A percentile compares a stretch with the other conserved stretches of the same genome.
Evolutionary conservation across 306 rosid species (phyloP).

Genomic region (Citrullus mucosospermus): DNA sequence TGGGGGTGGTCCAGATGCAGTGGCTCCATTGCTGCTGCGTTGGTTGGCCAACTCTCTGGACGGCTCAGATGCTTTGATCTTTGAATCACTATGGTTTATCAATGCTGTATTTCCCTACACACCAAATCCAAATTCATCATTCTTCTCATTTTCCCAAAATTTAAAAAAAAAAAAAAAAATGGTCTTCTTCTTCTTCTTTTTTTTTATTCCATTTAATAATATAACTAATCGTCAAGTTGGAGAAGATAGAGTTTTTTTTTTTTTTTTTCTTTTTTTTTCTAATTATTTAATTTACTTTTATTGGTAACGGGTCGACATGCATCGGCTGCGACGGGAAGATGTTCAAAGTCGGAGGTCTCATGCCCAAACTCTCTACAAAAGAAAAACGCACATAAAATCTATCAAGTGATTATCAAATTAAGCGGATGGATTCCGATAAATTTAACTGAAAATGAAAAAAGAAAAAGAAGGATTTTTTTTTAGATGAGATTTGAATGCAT

Average conservation of each 20-base stretch:
- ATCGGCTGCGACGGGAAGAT: slow-evolving; percentile 97
- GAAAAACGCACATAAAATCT: too few relatives aligned
- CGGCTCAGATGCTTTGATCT: slow-evolving; percentile 33
- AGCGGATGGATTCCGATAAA: background rate
- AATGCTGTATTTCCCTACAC: slow-evolving; percentile 30
- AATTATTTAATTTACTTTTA: slow-evolving; percentile 30
- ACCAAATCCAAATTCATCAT: background rate
- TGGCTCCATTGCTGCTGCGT: slow-evolving; percentile 23
- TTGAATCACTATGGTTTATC: slow-evolving; percentile 46
- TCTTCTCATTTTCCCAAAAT: too few relatives aligned
- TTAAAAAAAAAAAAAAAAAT: too few relatives aligned
- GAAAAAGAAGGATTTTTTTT: background rate
- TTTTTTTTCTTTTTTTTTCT: background rate
- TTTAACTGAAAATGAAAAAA: background rate
- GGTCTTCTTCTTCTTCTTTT: background rate
- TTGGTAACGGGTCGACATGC: slow-evolving; percentile 65
- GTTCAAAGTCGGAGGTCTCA: slow-evolving; percentile 92
- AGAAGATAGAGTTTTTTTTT: background rate
- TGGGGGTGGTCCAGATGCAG: slow-evolving; percentile 2
- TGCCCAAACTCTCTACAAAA: slow-evolving; percentile 27
- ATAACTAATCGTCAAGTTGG: background rate
- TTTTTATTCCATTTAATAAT: background rate
- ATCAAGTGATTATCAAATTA: background rate
- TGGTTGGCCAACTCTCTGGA: slow-evolving; percentile 59
- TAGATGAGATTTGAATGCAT: background rate